Conservation (phyloP, 2,329 filamentous ascomycete species). For the Nothophaeocryptopus gaeumannii region DNA sequence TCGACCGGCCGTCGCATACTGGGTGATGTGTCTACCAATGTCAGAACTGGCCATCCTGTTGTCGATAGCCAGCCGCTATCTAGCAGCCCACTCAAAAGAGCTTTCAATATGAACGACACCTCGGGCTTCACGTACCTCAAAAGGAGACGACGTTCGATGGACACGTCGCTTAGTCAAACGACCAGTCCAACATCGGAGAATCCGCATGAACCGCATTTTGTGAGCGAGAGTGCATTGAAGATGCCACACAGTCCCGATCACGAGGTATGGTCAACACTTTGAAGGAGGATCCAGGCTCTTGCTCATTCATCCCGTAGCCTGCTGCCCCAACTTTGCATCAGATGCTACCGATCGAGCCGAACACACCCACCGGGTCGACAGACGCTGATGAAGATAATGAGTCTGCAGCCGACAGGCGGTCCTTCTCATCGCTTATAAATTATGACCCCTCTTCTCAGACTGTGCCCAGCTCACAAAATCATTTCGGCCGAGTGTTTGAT, state of each 20-base stretch:
- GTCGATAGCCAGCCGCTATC: slow-evolving; percentile 24
- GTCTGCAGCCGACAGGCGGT: slow-evolving; percentile 36
- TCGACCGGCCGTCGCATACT: slow-evolving; percentile 22
- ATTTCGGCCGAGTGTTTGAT: slow-evolving; percentile 7
- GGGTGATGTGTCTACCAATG: slow-evolving; percentile 34
- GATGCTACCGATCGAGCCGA: slow-evolving; percentile 27
- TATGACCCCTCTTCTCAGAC: slow-evolving; percentile 45
- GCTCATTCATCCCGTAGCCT: slow-evolving; percentile 1
- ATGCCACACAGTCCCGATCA: neutral
- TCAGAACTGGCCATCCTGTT: slow-evolving; percentile 17
- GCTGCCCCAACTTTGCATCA: slow-evolving; percentile 16
- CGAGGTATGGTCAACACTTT: slow-evolving; percentile 5
- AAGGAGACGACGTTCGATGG: slow-evolving; percentile 26
- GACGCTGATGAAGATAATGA: slow-evolving; percentile 26
- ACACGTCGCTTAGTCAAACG: slow-evolving; percentile 8
- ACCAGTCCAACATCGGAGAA: neutral
- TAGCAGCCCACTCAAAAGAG: slow-evolving; percentile 35
- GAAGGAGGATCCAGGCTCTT: neutral
- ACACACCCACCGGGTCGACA: slow-evolving; percentile 25
- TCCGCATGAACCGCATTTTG: neutral
- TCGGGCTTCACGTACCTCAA: slow-evolving; percentile 37
- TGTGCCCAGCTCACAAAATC: slow-evolving; percentile 12
- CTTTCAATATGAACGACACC: slow-evolving; percentile 30
- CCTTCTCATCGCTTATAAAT: slow-evolving; percentile 49
- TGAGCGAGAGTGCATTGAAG: neutral